Base-by-base conservation (phyloP, 1,139 yeast species). In the Saccharomyces hybrid region DNA sequence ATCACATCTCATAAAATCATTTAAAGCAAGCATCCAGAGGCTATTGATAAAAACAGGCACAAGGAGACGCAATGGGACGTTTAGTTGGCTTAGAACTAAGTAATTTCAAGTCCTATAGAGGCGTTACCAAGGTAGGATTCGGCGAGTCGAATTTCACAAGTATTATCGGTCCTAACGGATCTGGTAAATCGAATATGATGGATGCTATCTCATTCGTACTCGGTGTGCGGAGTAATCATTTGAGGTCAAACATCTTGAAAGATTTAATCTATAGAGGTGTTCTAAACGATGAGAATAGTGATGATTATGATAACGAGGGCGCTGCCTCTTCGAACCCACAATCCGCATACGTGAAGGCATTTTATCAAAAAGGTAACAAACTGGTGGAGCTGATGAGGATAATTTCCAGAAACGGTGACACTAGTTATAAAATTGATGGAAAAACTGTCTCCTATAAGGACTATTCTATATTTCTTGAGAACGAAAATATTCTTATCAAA, bases 151-250 rank as follows among this genome's bases (percentile, higher is more conserved):
- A 79, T 59, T 93, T 95, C 73, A 88, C 96, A 1, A 86, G 96
- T 50, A 88, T 93, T 58, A 88, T 95, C 56, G 99, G 99, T 1
- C 98, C 99, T 14, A 95, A 95, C 77, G 99, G 99, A 16, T 87
- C 97, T 1, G 99, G 99, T 13, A 93, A 93, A 73, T 88, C 96
- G 50, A 93, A 93, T 66, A 85, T 91, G 91, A 91, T 91, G 98
- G 98, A 91, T 69, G 98, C 98, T 48, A 90, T 91, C 16, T 89
- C 97, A 2, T 93, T 93, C 68, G 99, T 93, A 11, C 76, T 95
- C 41, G 99, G 99, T 23, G 83, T 93, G 52, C 77, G 86, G 63
- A 82, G 95, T 16, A 74, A 78, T 32, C 93, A 88, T 57, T 74
- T 95, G 57, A 79, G 99, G 63, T 88, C 97, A 2, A 75, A 79